These are phyloP conservation scores for Phanerochaete carnosa DNA, from an alignment of 768 basidiomycete genomes.

Conservation along the genomic window DNA sequence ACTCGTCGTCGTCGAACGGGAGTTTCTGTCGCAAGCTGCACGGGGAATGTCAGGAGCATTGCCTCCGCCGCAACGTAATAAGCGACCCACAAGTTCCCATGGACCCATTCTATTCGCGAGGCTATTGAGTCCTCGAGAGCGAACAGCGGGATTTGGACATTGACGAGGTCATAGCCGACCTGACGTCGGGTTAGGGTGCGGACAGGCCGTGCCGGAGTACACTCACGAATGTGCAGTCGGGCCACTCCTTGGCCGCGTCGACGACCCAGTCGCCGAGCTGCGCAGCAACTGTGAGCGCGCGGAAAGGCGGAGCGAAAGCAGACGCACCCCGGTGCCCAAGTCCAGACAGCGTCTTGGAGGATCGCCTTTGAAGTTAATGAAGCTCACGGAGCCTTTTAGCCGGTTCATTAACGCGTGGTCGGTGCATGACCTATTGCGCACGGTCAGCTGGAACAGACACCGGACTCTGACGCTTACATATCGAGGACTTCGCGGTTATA, in stretches of 20 bases:
- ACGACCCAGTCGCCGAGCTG: conserved; percentile 71
- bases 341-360: conserved; percentile 57
- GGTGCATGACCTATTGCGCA: no score
- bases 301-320: background rate
- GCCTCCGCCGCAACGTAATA: background rate
- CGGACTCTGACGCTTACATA: conserved; percentile 64
- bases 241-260: conserved; percentile 72
- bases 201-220: background rate
- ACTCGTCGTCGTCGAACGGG: conserved; percentile 80
- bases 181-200: conserved; percentile 22
- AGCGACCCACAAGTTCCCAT: conserved; percentile 70
- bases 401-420: conserved; percentile 30
- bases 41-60: background rate
- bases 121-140: conserved; percentile 50
- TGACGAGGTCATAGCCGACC: conserved; percentile 80
- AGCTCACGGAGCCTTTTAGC: conserved; percentile 51
- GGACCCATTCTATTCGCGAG: conserved; percentile 63
- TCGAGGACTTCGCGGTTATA: conserved; percentile 69
- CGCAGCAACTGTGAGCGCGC: conserved; percentile 4
- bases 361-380: conserved; percentile 49
- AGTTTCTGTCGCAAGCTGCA: conserved; percentile 68
- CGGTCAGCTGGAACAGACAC: background rate
- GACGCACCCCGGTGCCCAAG: conserved; percentile 70
- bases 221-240: conserved; percentile 60
- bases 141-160: conserved; percentile 61